Base-by-base conservation (phyloP, 2,329 filamentous ascomycete genomes). In the Furcasterigmium furcatum region DNA sequence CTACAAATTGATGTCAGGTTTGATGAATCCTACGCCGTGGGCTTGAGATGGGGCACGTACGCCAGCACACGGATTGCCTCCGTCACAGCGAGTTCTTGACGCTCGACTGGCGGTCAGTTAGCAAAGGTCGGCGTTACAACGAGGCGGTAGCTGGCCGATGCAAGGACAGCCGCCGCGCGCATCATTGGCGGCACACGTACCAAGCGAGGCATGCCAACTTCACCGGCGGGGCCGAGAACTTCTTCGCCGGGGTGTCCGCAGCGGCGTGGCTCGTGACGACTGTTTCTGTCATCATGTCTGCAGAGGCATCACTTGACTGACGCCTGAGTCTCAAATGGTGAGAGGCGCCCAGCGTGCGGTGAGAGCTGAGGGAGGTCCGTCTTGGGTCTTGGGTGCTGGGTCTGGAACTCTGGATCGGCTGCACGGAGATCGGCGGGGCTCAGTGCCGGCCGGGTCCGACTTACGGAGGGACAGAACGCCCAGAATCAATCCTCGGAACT, bases 121-220 rank as follows among this genome's bases (percentile, higher is more conserved):
- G 30, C 13, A 12, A 27, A 27, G 24, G 24, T 7, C 7, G 24
- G 7, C 12, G 24, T 27, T 12, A 27, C 7, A 7, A 27, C 24
- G 24, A 12, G 7, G 24, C 12, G 24, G 24, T 12, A 12, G 24
- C 24, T 12, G 24, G 24, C 34, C 34, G 34, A 16, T 19, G 7
- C 7, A 16, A 36, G 12, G 34, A 10, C 7, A 12, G 16, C 6
- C 5, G n/a, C 12, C 30, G 18, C 5, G 34, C 34, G n/a, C 34
- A 8, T 36, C n/a, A 19, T 9, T 36, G n/a, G 12, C 12, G 18
- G 38, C 20, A 41, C 39, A 61, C 68, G 48, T 66, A 76, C 73
- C 73, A 76, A 44, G 72, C 67, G 46, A 76, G 63, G 52, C 73
- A 76, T 19, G 73, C 73, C 42, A 72, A 63, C 56, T 76, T 77